Evolutionary conservation across 1,284 basidiomycete genomes (phyloP).

Genomic region (Pyrrhoderma lamaoense): DNA sequence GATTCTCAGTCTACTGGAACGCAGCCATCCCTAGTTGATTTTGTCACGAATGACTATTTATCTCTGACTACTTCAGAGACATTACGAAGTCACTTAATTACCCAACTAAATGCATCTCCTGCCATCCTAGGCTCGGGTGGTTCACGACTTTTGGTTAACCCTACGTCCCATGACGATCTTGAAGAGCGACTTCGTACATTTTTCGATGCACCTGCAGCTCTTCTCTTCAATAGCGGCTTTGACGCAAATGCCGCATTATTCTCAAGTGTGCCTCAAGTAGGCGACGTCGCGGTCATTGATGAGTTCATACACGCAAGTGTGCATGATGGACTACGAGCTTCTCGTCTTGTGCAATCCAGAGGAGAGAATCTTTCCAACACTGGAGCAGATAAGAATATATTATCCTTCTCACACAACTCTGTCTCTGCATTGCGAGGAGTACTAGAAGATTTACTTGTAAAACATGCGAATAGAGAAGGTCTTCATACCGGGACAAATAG

Average conservation of each 20-base stretch:
- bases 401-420: constrained; percentile 75
- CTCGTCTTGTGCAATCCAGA: constrained; percentile 32
- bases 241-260: constrained; percentile 93
- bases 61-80: constrained; percentile 61
- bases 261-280: constrained; percentile 70
- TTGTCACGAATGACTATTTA: constrained; percentile 92
- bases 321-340: constrained; percentile 81
- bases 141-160: constrained; percentile 84
- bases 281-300: constrained; percentile 80
- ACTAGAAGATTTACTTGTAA: constrained; percentile 34
- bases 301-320: constrained; percentile 89
- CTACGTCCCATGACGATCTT: constrained; percentile 56
- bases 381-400: constrained; percentile 4
- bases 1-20: constrained; percentile 22
- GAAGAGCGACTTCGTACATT: constrained; percentile 62
- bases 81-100: constrained; percentile 54
- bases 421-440: constrained; percentile 39
- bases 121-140: constrained; percentile 85
- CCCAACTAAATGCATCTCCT: constrained; percentile 42
- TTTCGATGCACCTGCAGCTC: constrained; percentile 58
- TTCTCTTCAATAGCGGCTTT: constrained; percentile 93
- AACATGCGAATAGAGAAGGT: constrained; percentile 24
- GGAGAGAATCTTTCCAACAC: background rate
- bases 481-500: constrained; percentile 30
- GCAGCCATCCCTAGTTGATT: constrained; percentile 61